Base-by-base conservation (phyloP, 2,329 filamentous ascomycete genomes). In the Waltergamsia citrina region DNA sequence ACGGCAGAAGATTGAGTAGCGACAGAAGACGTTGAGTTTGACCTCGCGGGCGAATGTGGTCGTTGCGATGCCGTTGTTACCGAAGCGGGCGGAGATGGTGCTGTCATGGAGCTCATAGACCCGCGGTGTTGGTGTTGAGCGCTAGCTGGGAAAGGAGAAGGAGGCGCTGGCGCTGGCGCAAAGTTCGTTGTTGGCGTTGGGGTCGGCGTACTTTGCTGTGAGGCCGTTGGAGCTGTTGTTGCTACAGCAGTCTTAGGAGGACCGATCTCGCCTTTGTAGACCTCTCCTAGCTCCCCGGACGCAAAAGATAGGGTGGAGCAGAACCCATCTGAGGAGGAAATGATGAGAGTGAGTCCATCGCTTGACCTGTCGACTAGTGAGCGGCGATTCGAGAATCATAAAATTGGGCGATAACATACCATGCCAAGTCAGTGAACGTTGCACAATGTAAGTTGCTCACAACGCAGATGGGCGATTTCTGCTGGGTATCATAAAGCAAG, bases 301-400 rank as follows among this genome's bases (percentile, higher is more conserved):
- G 74, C 60, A 51, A 98, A 98, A 0, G 87, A 83, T 6, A 98
- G 66, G 0, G 85, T 82, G 0, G 92, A 98, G 56, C 92, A 98
- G 63, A 96, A 98, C 0, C 92, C 92, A 56, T 98, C 92, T 0
- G 92, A 95, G 0, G 92, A 98, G n/a, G 87, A 92, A 63, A 98
- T 93, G 32, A 98, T 69, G 16, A 98, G 65, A 2, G 65, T 68
- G 20, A 59, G 47, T 22, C 69, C 69, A 38, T 73, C 67, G 34
- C 54, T 67, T 29, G 68, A 66, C 65, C 65, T 67, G 34, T 18
- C 7, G 23, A 37, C 51, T 42, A 17, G 17, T 30, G 37, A 59
- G 48, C 34, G 24, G 26, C 36, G 14, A 27, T 7, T 28, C 14
- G n/a, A 9, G 12, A 16, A 22, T 10, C 12, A 28, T n/a, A 6